Conservation (phyloP, 768 basidiomycete species). For the Suillus brevipes region DNA sequence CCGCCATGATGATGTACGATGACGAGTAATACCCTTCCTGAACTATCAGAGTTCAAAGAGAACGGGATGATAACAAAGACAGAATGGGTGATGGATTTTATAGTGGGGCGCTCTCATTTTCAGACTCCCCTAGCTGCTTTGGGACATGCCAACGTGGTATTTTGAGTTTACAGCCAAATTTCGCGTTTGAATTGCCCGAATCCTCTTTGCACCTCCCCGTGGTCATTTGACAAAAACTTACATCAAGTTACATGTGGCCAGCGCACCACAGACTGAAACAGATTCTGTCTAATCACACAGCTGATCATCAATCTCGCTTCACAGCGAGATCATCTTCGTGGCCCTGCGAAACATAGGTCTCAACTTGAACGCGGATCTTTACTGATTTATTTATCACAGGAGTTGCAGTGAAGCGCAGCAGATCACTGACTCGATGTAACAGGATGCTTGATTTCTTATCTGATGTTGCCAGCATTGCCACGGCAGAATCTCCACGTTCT, state of each 20-base stretch:
- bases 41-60: slow-evolving; percentile 11
- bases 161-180: slow-evolving; percentile 4
- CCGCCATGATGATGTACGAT: slow-evolving; percentile 25
- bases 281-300: not conserved
- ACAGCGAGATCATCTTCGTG: not conserved
- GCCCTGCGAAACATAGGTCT: not conserved
- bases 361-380: not conserved
- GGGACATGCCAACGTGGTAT: slow-evolving; percentile 21
- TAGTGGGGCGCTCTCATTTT: slow-evolving; percentile 24
- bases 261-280: not conserved
- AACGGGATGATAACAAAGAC: slow-evolving; percentile 3
- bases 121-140: slow-evolving; percentile 36
- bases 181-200: slow-evolving; percentile 1
- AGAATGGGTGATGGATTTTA: slow-evolving; percentile 29
- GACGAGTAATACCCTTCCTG: slow-evolving; percentile 16
- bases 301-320: not conserved
- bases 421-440: not conserved
- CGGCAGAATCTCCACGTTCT: not conserved
- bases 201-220: not conserved
- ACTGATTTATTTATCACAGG: not conserved
- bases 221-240: slow-evolving; percentile 2
- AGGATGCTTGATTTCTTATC: not conserved
- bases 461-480: not conserved
- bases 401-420: not conserved
- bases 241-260: not conserved